A percentile compares a stretch with the other conserved stretches of the same genome.
These are phyloP conservation scores for Quercus tomentella DNA, from an alignment of 331 rosid species.

Conservation along the genomic window DNA sequence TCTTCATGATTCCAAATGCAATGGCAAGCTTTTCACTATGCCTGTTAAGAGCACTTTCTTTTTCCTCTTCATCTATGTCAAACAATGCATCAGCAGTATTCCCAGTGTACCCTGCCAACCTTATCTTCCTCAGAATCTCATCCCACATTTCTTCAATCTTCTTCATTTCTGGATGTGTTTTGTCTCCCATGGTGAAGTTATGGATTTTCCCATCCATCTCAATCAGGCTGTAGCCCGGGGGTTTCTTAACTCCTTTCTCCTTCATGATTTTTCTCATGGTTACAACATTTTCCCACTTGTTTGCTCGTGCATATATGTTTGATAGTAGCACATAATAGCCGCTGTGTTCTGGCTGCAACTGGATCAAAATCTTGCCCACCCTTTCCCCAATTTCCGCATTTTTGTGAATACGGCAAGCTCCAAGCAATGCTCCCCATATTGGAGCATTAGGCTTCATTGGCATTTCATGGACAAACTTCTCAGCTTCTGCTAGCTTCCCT, in stretches of 20 bases:
- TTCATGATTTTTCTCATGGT: conserved; percentile 30
- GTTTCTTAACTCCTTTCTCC: conserved; percentile 36
- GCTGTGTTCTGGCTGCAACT: conserved; percentile 41
- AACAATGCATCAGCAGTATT: conserved; percentile 38
- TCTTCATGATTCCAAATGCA: conserved; percentile 41
- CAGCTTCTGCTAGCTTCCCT: conserved; percentile 43
- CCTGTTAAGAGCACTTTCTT: conserved; percentile 43
- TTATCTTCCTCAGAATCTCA: conserved; percentile 28
- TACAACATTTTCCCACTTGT: conserved; percentile 38
- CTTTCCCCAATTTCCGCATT: conserved; percentile 34
- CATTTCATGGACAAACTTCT: conserved; percentile 42
- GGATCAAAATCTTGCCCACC: conserved; percentile 40
- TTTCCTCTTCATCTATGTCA: conserved; percentile 53
- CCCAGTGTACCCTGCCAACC: conserved; percentile 36
- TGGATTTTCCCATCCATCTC: conserved; percentile 42
- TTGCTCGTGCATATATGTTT: conserved; percentile 33
- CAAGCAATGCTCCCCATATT: conserved; percentile 41
- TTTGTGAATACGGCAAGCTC: conserved; percentile 45
- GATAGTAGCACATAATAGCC: conserved; percentile 45
- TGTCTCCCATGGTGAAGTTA: conserved; percentile 35
- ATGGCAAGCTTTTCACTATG: conserved; percentile 52
- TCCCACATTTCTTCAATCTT: conserved; percentile 38
- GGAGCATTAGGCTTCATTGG: conserved; percentile 44
- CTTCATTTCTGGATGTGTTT: conserved; percentile 41
- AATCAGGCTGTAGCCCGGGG: conserved; percentile 36